Evolutionary conservation across 1,284 basidiomycete genomes (phyloP), one percentile per base, ranked within the genome.

Genomic region (Ceratobasidium theobromae): DNA sequence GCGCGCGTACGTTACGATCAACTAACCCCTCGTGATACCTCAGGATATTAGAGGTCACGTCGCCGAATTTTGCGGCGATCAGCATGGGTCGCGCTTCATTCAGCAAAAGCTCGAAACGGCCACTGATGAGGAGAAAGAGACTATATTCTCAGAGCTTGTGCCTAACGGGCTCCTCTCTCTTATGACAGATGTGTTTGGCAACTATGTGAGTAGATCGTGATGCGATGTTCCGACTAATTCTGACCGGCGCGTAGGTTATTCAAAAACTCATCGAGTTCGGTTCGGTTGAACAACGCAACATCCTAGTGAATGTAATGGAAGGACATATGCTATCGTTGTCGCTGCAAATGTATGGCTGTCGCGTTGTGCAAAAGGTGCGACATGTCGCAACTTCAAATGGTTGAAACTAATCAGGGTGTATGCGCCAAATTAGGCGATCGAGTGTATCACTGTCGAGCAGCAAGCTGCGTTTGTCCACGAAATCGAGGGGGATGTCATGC

Each of bases 241-340:
- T 67, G 49, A 65, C 23, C 16, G 38, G 57, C 8, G 14, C 40
- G 33, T 71, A 93, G 91, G 92, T 95, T 66, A 87, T 98, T 67
- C 96, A 99, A 77, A 98, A 98, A 78, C 78, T 98, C 72, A 91
- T 98, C 72, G 96, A 99, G 75, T 84, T 91, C 73, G 95, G 96
- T 25, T 89, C 87, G 16, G 82, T 85, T 68, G 77, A 80, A 12
- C 94, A 96, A 74, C 90, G 89, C 73, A 82, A 84, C 1, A 77
- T 84, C 8, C 79, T 98, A 48, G 87, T 86, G 1, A 82, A 79
- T 62, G 82, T 86, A 43, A 91, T 99, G 84, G 87, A 93, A 73
- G 87, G 87, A 0, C 87, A 91, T 72, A 82, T 96, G 33, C 78
- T 95, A 3, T 77, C 83, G 9, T 80, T 99, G 49, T 91, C 94